Evolutionary conservation across 108 stramenopile species (phyloP).

Genomic region (Cyclotella sp.): DNA sequence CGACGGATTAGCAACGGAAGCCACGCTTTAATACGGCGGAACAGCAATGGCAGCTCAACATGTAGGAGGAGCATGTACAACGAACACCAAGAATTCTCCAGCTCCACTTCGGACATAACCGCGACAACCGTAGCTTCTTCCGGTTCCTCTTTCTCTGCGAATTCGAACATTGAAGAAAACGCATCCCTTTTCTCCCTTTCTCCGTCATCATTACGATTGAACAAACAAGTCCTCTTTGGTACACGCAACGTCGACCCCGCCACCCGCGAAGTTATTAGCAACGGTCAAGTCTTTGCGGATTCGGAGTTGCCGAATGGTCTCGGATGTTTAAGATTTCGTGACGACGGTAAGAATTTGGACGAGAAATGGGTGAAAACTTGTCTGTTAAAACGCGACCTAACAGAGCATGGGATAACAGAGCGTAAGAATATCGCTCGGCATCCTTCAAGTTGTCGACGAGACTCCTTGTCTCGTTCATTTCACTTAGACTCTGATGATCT

Average conservation of each 20-base stretch:
- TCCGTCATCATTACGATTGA: neutral
- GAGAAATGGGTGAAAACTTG: too few species aligned
- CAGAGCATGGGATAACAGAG: too few species aligned
- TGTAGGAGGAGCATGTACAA: neutral
- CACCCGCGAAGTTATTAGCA: neutral
- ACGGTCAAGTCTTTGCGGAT: neutral
- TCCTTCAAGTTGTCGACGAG: neutral
- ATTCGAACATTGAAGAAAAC: too few species aligned
- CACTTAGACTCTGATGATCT: neutral
- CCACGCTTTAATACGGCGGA: neutral
- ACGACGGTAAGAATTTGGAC: too few species aligned
- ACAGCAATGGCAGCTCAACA: neutral
- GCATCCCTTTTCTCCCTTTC: too few species aligned
- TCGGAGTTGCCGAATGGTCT: neutral
- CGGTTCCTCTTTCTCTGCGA: neutral
- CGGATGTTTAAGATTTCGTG: neutral
- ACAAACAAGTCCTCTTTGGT: neutral
- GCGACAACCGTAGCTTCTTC: constrained; percentile 5
- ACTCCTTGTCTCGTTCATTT: neutral
- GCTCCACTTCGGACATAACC: neutral
- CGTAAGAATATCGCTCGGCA: too few species aligned
- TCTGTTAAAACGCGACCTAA: too few species aligned
- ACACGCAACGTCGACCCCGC: neutral
- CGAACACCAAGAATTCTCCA: neutral
- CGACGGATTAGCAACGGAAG: neutral